These are phyloP conservation scores for Neoboletus subvelutipes DNA, from an alignment of 768 basidiomycete genomes.

Conservation along the genomic window DNA sequence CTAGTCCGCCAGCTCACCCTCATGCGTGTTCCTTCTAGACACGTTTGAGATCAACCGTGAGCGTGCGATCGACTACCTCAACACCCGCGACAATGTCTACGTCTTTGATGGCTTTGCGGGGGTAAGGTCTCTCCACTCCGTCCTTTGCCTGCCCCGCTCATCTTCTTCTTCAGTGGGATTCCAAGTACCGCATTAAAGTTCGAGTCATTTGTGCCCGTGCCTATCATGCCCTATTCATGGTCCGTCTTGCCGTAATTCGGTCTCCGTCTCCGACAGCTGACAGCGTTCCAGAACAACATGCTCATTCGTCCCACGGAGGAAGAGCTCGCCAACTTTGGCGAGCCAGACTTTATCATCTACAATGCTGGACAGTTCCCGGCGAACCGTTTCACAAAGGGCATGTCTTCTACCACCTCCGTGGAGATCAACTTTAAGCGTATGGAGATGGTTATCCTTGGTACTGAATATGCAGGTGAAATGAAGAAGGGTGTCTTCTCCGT, in stretches of 20 bases:
- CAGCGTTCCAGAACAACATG: constrained; percentile 83
- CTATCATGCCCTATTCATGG: constrained; percentile 99
- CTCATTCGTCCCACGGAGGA: constrained; percentile 96
- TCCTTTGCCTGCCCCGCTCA: background rate
- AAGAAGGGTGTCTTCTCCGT: constrained; percentile 99
- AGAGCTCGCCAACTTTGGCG: constrained; percentile 91
- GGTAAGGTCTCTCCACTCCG: constrained; percentile 39
- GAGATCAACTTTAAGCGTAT: constrained; percentile 99
- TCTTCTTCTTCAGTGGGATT: constrained; percentile 73
- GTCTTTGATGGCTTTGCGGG: constrained; percentile 97
- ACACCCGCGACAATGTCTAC: constrained; percentile 97
- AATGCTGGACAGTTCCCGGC: constrained; percentile 99
- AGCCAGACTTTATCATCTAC: constrained; percentile 99
- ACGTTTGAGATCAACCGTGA: constrained; percentile 99
- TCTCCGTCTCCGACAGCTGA: constrained; percentile 7
- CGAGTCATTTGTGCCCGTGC: constrained; percentile 98
- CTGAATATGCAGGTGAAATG: constrained; percentile 99
- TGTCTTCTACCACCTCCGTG: constrained; percentile 98
- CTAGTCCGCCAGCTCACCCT: background rate
- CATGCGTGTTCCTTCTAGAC: constrained; percentile 45
- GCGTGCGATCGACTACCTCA: constrained; percentile 97
- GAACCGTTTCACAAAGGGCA: constrained; percentile 99
- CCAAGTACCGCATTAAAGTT: constrained; percentile 99
- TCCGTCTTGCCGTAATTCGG: constrained; percentile 37
- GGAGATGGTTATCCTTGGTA: constrained; percentile 99